A percentile compares a stretch with the other conserved stretches of the same genome.
These are phyloP conservation scores for Fusarium caatingaense DNA, from an alignment of 2,329 filamentous ascomycete species.

Conservation along the genomic window DNA sequence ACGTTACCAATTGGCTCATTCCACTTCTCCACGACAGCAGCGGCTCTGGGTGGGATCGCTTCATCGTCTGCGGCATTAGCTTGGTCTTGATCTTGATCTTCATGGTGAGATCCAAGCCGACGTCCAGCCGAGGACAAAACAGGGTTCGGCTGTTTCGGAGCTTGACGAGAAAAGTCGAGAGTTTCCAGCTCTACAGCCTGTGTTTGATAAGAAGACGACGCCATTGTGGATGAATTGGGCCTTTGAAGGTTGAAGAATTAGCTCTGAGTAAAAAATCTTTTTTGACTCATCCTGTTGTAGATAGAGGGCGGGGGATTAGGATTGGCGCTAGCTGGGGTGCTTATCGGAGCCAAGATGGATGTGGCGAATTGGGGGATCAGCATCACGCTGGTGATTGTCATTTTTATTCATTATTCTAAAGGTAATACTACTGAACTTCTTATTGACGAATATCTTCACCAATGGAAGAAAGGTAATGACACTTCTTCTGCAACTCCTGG, in stretches of 20 bases:
- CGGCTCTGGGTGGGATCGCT: background rate
- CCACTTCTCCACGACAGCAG: conserved; percentile 29
- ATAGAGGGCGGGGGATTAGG: conserved; percentile 5
- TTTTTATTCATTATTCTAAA: too few species aligned
- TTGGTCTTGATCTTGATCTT: background rate
- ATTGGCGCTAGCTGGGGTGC: background rate
- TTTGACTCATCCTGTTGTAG: conserved; percentile 12
- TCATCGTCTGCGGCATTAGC: background rate
- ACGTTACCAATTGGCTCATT: conserved; percentile 52
- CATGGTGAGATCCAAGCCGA: conserved; percentile 10
- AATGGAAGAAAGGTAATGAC: conserved; percentile 36
- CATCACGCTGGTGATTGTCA: background rate
- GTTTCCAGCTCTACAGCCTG: conserved; percentile 28
- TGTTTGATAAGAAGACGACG: conserved; percentile 2
- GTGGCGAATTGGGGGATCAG: background rate
- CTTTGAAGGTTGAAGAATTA: background rate
- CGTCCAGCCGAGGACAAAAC: conserved; percentile 13
- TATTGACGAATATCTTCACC: conserved; percentile 31
- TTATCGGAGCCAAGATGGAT: background rate
- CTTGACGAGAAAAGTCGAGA: background rate
- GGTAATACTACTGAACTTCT: too few species aligned
- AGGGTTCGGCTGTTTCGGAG: conserved; percentile 16
- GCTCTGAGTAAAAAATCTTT: background rate
- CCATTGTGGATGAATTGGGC: background rate
- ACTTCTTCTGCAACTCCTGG: conserved; percentile 43